A percentile compares a stretch with the other conserved stretches of the same genome.
phyloP scores from a whole-genome alignment of 106 monocot species.

The Dioscorea zingiberensis region DNA sequence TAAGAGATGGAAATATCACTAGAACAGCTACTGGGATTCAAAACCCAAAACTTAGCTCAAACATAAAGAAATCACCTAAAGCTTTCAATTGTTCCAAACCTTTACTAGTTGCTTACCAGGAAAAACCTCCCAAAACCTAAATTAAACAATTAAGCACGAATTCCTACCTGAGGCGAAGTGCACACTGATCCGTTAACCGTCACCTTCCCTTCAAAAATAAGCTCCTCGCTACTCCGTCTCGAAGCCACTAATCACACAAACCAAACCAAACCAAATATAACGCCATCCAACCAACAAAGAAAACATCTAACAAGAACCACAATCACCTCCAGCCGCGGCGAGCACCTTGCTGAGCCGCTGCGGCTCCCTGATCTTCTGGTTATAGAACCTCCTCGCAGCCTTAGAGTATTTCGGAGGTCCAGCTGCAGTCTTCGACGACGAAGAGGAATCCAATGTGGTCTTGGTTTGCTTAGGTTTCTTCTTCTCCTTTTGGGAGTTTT shows the following conservation, averaged over 20 bases:
- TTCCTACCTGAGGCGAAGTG: conserved; percentile 75
- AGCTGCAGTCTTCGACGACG: not conserved
- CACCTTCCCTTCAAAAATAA: conserved; percentile 90
- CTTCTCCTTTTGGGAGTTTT: not conserved
- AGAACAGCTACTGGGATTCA: no score
- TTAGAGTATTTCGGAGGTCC: conserved; percentile 68
- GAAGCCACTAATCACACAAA: conserved; percentile 58
- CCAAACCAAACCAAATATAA: not conserved
- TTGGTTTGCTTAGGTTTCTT: conserved; percentile 8
- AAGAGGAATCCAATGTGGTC: not conserved
- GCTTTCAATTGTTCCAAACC: no score
- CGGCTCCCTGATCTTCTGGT: conserved; percentile 67
- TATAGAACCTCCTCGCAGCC: conserved; percentile 96
- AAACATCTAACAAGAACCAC: not conserved
- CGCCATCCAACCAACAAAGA: not conserved
- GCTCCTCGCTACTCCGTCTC: conserved; percentile 73
- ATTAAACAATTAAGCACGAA: no score
- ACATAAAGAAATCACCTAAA: no score
- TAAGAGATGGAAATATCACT: no score
- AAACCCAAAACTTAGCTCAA: no score
- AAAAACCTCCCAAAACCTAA: no score
- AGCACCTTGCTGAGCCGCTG: conserved; percentile 82
- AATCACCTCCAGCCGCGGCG: conserved; percentile 82
- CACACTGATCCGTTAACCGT: conserved; percentile 89
- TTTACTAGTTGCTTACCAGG: no score